A percentile compares a stretch with the other conserved stretches of the same genome.
Evolutionary conservation across 164 flowering plant species (phyloP).

Genomic region (Stephania japonica): DNA sequence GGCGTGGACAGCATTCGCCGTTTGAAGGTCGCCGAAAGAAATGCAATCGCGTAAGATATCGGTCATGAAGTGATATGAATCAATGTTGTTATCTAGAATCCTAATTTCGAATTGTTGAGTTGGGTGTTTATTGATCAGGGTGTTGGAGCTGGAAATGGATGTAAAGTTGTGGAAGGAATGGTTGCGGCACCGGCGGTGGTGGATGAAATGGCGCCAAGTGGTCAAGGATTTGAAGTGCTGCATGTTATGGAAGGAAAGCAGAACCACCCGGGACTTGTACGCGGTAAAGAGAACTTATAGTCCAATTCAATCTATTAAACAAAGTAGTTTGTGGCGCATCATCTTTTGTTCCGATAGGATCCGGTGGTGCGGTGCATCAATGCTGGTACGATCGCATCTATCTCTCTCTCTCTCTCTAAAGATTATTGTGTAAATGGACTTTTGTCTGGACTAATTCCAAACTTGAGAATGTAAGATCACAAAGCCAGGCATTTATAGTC

Average conservation of each 20-base stretch:
- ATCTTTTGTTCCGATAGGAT: no score
- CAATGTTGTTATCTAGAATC: background rate
- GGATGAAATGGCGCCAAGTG: background rate
- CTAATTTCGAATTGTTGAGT: background rate
- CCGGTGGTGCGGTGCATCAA: no score
- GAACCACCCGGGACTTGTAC: no score
- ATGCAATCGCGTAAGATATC: slow-evolving; percentile 10
- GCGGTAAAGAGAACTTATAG: no score
- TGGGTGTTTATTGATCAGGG: slow-evolving; percentile 8
- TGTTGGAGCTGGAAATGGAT: slow-evolving; percentile 7
- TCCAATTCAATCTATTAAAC: no score
- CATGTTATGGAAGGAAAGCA: background rate
- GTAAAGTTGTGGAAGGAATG: background rate
- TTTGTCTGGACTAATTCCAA: no score
- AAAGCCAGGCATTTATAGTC: no score
- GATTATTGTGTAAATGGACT: no score
- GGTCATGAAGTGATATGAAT: background rate
- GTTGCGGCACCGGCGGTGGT: background rate
- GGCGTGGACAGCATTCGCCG: slow-evolving; percentile 15
- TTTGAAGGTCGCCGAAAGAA: background rate
- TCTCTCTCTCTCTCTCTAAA: no score
- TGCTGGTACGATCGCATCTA: no score
- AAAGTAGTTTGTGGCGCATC: no score
- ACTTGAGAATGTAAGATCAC: no score
- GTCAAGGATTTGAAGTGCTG: slow-evolving; percentile 2